Conservation (phyloP, 2,329 filamentous ascomycete genomes). For the Byssochlamys sp. region DNA sequence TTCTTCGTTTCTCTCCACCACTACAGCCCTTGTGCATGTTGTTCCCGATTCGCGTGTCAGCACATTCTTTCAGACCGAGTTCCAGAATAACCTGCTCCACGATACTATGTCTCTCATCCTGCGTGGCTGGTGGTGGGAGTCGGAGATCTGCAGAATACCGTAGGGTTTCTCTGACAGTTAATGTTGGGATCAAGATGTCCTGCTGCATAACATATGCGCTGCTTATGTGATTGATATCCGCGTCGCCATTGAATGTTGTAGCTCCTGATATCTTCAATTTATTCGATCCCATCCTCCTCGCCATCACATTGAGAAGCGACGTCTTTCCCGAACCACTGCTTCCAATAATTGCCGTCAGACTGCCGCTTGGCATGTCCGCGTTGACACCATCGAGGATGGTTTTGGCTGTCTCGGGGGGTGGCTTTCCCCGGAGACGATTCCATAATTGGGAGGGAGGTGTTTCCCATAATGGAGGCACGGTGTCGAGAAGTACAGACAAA, state of each 20-base stretch:
- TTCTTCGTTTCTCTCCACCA: slow-evolving; percentile 67
- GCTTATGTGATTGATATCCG: slow-evolving; percentile 39
- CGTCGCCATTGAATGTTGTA: slow-evolving; percentile 52
- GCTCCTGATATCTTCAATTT: slow-evolving; percentile 44
- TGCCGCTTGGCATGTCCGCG: slow-evolving; percentile 55
- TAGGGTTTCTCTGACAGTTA: slow-evolving; percentile 68
- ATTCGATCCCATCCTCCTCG: slow-evolving; percentile 55
- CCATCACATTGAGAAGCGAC: slow-evolving; percentile 60
- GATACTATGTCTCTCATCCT: slow-evolving; percentile 50
- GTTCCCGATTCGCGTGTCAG: slow-evolving; percentile 63
- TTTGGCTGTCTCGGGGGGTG: slow-evolving; percentile 22
- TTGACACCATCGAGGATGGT: slow-evolving; percentile 54
- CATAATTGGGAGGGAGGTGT: slow-evolving; percentile 22
- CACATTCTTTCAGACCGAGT: slow-evolving; percentile 66
- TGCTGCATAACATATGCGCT: slow-evolving; percentile 59
- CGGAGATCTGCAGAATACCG: slow-evolving; percentile 63
- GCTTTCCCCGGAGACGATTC: slow-evolving; percentile 19
- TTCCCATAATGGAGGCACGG: slow-evolving; percentile 23
- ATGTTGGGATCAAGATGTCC: slow-evolving; percentile 60
- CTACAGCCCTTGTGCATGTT: slow-evolving; percentile 64
- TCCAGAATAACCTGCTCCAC: slow-evolving; percentile 71
- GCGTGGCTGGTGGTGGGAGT: slow-evolving; percentile 53
- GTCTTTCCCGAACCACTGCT: slow-evolving; percentile 67
- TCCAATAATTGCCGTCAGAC: slow-evolving; percentile 65
- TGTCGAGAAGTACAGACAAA: slow-evolving; percentile 25